Percentiles rank a stretch among this genome's conserved stretches.
phyloP scores from a whole-genome alignment of 352 stramenopile species.

The Globisporangium paddicum region DNA sequence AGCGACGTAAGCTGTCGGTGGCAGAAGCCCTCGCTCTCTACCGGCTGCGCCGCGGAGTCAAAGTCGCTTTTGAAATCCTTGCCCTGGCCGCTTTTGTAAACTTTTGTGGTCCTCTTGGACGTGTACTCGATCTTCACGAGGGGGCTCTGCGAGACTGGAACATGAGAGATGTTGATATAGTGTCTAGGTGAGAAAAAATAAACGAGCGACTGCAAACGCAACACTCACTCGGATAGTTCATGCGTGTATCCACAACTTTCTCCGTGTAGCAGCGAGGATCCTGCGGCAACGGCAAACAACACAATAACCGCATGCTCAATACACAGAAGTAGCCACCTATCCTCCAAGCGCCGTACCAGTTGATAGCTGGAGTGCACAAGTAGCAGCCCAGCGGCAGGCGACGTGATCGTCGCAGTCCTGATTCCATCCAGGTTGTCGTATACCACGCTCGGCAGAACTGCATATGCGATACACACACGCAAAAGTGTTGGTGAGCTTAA shows the following conservation, averaged over 20 bases:
- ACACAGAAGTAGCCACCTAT: not conserved
- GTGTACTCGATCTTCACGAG: conserved; percentile 43
- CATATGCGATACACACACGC: not conserved
- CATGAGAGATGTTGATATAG: not conserved
- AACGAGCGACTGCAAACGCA: not conserved
- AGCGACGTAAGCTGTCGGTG: conserved; percentile 38
- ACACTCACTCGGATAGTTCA: conserved; percentile 39
- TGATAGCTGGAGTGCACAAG: conserved; percentile 49
- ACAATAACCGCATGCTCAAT: not conserved
- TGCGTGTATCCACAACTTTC: conserved; percentile 38
- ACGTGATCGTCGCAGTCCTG: conserved; percentile 29
- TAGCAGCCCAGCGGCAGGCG: conserved; percentile 35
- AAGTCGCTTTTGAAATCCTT: conserved; percentile 36
- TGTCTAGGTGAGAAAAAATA: not conserved
- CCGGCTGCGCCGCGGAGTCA: conserved; percentile 25
- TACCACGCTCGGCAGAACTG: conserved; percentile 41
- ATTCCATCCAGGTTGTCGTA: conserved; percentile 56
- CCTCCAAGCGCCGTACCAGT: conserved; percentile 25
- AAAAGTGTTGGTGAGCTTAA: not conserved
- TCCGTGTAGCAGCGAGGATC: conserved; percentile 56
- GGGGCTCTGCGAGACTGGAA: conserved; percentile 26
- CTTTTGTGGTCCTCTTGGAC: conserved; percentile 32
- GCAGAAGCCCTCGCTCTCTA: conserved; percentile 54
- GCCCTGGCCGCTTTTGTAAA: conserved; percentile 41
- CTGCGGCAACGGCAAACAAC: conserved; percentile 15